Evolutionary conservation across 306 rosid genomes (phyloP).

Genomic region (Citrullus mucosospermus): DNA sequence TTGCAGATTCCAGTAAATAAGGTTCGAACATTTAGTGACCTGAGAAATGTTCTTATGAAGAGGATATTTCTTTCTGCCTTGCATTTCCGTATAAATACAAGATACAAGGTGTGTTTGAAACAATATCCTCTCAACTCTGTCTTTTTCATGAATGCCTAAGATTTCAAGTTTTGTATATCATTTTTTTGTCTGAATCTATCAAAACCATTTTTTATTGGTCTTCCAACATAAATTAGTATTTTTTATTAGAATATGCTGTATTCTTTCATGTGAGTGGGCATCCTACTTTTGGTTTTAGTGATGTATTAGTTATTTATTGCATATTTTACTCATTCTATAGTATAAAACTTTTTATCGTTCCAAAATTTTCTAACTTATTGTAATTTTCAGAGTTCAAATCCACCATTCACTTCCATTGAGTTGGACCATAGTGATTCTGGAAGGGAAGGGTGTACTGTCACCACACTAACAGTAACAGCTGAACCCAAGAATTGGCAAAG

Average conservation of each 20-base stretch:
- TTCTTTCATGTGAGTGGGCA: not conserved
- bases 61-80: constrained; percentile 93
- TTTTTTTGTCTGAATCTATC: not conserved
- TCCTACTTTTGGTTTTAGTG: not conserved
- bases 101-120: constrained; percentile 67
- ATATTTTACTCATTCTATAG: not conserved
- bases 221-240: not conserved
- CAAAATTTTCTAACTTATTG: constrained; percentile 15
- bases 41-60: constrained; percentile 93
- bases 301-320: not conserved
- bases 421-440: constrained; percentile 99
- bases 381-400: constrained; percentile 84
- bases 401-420: constrained; percentile 95
- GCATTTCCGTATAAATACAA: constrained; percentile 93
- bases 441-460: constrained; percentile 98
- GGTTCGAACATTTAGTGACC: constrained; percentile 74
- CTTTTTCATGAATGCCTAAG: not conserved
- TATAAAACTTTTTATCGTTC: constrained; percentile 5
- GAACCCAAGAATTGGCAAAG: constrained; percentile 91
- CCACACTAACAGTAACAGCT: constrained; percentile 91
- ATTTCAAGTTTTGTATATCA: not conserved
- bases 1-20: constrained; percentile 90
- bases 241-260: not conserved
- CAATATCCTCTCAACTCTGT: not conserved
- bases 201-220: not conserved